Percentiles rank a stretch among this genome's conserved stretches.
Evolutionary conservation across 2,329 filamentous ascomycete genomes (phyloP).

Genomic region (Ceratocystis cubensis): DNA sequence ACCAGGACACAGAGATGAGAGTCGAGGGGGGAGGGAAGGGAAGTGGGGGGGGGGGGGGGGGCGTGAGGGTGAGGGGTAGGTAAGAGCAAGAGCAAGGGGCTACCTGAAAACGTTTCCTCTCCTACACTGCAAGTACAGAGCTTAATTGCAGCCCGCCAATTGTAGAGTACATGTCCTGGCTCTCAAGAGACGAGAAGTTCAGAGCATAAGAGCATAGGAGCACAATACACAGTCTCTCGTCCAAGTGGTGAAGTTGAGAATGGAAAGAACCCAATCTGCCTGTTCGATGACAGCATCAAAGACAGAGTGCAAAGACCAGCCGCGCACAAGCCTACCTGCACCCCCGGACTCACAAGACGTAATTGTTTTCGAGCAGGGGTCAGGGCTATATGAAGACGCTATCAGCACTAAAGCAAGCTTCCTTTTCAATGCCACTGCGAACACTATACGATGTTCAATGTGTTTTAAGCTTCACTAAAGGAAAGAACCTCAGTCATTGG

Average conservation of each 20-base stretch:
- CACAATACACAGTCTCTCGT: neutral
- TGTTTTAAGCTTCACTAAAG: neutral
- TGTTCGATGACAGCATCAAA: neutral
- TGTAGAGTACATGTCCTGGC: neutral
- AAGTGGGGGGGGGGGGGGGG: neutral
- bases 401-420: neutral
- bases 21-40: no score
- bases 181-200: neutral
- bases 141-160: no score
- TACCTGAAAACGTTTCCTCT: neutral
- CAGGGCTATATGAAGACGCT: neutral
- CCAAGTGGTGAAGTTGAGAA: neutral
- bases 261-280: neutral
- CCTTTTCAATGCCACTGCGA: neutral
- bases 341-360: neutral
- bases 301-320: neutral
- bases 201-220: neutral
- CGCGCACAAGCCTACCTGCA: neutral
- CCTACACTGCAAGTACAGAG: no score
- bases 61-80: no score
- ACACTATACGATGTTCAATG: neutral
- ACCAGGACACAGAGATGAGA: no score
- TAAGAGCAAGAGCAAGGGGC: neutral
- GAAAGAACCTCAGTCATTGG: neutral
- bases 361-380: neutral